A percentile compares a stretch with the other conserved stretches of the same genome.
Conservation (phyloP, 352 stramenopile genomes). For the Pythium aquatile region DNA sequence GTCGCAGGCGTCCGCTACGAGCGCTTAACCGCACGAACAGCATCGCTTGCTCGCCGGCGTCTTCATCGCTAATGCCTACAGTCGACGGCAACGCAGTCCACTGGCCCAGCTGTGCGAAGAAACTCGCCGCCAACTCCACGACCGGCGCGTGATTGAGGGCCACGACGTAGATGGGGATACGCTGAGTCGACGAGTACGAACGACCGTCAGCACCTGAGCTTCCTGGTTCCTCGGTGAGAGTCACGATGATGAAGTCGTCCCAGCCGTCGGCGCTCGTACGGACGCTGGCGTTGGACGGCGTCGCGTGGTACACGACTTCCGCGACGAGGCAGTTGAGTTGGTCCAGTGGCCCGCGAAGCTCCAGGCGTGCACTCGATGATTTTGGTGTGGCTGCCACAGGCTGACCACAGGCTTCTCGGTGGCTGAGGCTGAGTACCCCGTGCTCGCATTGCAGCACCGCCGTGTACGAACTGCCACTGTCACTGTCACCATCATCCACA, state of each 20-base stretch:
- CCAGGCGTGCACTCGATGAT: neutral
- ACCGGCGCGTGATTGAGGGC: slow-evolving; percentile 46
- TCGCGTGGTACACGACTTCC: slow-evolving; percentile 45
- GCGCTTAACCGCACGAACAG: slow-evolving; percentile 47
- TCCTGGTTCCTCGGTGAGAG: slow-evolving; percentile 29
- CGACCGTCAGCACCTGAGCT: slow-evolving; percentile 19
- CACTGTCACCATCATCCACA: slow-evolving; percentile 25
- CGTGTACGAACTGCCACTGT: slow-evolving; percentile 16
- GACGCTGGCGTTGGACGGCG: neutral
- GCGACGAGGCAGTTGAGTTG: slow-evolving; percentile 52
- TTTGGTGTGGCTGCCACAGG: neutral
- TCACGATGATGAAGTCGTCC: slow-evolving; percentile 43
- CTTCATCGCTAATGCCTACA: slow-evolving; percentile 40
- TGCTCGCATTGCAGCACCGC: slow-evolving; percentile 38
- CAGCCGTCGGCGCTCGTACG: neutral
- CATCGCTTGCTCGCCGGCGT: slow-evolving; percentile 34
- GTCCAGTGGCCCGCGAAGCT: slow-evolving; percentile 30
- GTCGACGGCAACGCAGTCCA: slow-evolving; percentile 29
- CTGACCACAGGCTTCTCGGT: slow-evolving; percentile 19
- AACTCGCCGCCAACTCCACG: slow-evolving; percentile 29
- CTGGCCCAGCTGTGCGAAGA: slow-evolving; percentile 30
- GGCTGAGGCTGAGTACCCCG: slow-evolving; percentile 36
- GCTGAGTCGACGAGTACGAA: slow-evolving; percentile 34
- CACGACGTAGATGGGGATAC: slow-evolving; percentile 40
- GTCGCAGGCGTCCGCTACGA: slow-evolving; percentile 36